Percentiles rank a stretch among this genome's conserved stretches.
These are phyloP conservation scores for Davidsoniella eucalypti DNA, from an alignment of 2,329 filamentous ascomycete genomes.

Conservation along the genomic window DNA sequence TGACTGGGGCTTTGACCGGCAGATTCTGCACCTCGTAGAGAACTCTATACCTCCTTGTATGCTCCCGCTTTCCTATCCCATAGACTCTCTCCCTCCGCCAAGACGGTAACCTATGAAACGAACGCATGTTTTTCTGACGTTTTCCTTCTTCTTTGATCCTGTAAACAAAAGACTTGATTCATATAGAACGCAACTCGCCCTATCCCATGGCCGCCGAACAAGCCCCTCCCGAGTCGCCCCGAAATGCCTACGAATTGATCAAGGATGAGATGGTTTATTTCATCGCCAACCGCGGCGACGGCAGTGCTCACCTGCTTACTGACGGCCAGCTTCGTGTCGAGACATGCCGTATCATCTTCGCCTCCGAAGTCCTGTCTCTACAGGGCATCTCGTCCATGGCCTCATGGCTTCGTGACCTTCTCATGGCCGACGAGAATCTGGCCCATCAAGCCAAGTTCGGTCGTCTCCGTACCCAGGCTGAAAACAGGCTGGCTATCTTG, in stretches of 20 bases:
- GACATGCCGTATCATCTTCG: slow-evolving; percentile 41
- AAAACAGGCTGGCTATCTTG: slow-evolving; percentile 31
- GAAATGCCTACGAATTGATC: slow-evolving; percentile 44
- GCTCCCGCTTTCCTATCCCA: slow-evolving; percentile 23
- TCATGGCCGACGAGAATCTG: slow-evolving; percentile 31
- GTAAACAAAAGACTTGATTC: slow-evolving; percentile 38
- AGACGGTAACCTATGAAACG: slow-evolving; percentile 10
- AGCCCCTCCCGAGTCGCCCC: slow-evolving; percentile 28
- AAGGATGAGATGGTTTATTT: slow-evolving; percentile 41
- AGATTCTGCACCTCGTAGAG: slow-evolving; percentile 45
- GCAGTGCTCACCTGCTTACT: slow-evolving; percentile 25
- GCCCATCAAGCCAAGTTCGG: slow-evolving; percentile 30
- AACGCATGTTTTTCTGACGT: slow-evolving; percentile 6
- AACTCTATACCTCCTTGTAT: slow-evolving; percentile 51
- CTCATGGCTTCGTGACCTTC: slow-evolving; percentile 42
- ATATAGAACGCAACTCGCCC: slow-evolving; percentile 42
- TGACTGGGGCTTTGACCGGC: slow-evolving; percentile 49
- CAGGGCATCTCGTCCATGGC: slow-evolving; percentile 23
- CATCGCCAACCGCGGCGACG: slow-evolving; percentile 27
- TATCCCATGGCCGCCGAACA: slow-evolving; percentile 34
- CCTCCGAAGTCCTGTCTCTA: slow-evolving; percentile 31
- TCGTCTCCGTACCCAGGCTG: slow-evolving; percentile 28
- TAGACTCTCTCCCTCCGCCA: slow-evolving; percentile 25
- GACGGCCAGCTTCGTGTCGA: slow-evolving; percentile 40
- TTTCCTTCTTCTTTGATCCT: neutral